Evolutionary conservation across 805 yeast genomes (phyloP), one percentile per base, ranked within the genome.

Genomic region (Lachancea waltii): DNA sequence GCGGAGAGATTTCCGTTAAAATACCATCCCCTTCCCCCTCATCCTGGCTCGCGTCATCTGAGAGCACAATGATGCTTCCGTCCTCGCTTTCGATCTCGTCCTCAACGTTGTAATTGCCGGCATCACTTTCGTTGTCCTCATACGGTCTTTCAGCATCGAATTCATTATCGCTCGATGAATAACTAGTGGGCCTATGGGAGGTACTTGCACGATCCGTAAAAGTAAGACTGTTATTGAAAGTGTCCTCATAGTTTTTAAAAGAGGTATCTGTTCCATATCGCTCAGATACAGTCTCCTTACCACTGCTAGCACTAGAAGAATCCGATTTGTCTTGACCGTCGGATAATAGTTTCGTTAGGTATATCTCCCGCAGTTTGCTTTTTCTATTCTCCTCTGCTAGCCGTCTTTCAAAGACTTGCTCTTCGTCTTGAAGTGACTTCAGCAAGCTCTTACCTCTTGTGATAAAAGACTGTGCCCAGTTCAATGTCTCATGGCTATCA

Each of bases 391-490:
- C 45, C 19, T 39, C 40, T 15, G 33, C 36, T n/a, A 51, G 25
- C 20, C 43, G 45, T 11, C 31, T 25, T 14, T 43, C 39, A 19
- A 46, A 48, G 5, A 26, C 34, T 7, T n/a, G 25, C 14, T 46
- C 49, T 7, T 41, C 51, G 10, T 45, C 44, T 13, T 41, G 32
- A 17, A 51, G 15, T 2, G 47, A 31, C 10, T 44, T 38, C 26
- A 56, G 39, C 16, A 54, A 43, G 11, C 41, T 30, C 21, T 44
- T 49, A 11, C 60, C 60, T 41, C 49, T 51, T 11, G 30, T 23
- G 14, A 57, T 52, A 15, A 55, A 21, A 0, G 55, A 49, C 3
- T 44, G 38, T 10, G 54, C 33, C 57, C 55, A 53, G 19, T 37
- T 20, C 30, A 52, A 36, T 2, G 52, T 42, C 18, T 45, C 41